These are phyloP conservation scores for Moesziomyces aphidis DNA, from an alignment of 1,284 basidiomycete genomes.

Conservation along the genomic window DNA sequence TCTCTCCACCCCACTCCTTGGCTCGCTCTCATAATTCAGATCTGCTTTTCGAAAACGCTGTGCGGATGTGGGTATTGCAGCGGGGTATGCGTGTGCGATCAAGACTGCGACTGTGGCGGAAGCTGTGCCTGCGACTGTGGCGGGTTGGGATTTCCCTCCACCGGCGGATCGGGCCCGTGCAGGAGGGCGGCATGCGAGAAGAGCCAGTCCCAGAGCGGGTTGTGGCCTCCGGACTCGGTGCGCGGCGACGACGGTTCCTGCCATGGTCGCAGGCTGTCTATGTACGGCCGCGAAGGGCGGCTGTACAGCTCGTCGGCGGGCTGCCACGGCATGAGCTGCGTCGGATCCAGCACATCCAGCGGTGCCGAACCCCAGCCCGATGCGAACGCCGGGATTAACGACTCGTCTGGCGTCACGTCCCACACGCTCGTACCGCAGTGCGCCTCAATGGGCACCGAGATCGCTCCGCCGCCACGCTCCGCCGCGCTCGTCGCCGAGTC, in stretches of 20 bases:
- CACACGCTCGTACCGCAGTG: slow-evolving; percentile 12
- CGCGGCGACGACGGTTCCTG: slow-evolving; percentile 12
- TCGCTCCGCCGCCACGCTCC: not conserved
- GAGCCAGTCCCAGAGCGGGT: slow-evolving; percentile 38
- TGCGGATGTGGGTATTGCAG: no score
- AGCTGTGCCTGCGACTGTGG: no score
- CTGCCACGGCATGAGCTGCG: slow-evolving; percentile 1
- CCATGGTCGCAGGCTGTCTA: slow-evolving; percentile 36
- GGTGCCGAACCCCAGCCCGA: slow-evolving; percentile 18
- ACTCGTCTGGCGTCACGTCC: slow-evolving; percentile 31
- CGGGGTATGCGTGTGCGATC: no score
- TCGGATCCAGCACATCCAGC: slow-evolving; percentile 17
- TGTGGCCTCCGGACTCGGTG: slow-evolving; percentile 1
- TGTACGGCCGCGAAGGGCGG: slow-evolving; percentile 16
- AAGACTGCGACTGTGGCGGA: no score
- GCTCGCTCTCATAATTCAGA: no score
- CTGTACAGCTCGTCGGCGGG: not conserved
- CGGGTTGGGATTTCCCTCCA: slow-evolving; percentile 7
- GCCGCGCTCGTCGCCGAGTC: not conserved
- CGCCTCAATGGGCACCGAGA: not conserved
- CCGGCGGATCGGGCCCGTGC: slow-evolving; percentile 15
- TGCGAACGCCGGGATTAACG: slow-evolving; percentile 25
- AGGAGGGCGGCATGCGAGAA: slow-evolving; percentile 27
- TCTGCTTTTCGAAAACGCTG: no score
- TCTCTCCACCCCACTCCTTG: not conserved